Conservation (phyloP, 2,329 filamentous ascomycete genomes). For the Monilinia vaccinii-corymbosi region DNA sequence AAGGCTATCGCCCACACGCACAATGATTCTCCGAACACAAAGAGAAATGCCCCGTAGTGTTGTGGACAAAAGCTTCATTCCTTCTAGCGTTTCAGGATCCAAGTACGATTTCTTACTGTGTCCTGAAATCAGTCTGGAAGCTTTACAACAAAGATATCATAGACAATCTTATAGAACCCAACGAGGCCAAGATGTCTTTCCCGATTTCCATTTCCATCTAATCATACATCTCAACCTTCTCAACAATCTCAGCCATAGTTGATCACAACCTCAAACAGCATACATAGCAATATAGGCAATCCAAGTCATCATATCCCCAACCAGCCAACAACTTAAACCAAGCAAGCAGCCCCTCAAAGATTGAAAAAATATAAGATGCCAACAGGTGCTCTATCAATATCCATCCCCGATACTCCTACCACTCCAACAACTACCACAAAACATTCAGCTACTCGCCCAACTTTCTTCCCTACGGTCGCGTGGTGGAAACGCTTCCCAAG, state of each 20-base stretch:
- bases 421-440: neutral
- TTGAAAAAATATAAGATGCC: neutral
- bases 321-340: neutral
- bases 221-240: neutral
- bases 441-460: constrained; percentile 2
- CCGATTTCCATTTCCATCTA: neutral
- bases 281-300: neutral
- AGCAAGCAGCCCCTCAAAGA: neutral
- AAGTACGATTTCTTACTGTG: neutral
- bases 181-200: neutral
- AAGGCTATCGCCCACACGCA: neutral
- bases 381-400: constrained; percentile 5
- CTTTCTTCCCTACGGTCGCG: constrained; percentile 6
- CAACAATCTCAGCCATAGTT: neutral
- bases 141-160: neutral
- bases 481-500: constrained; percentile 4
- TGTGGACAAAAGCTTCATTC: neutral
- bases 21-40: neutral
- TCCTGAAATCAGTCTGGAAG: neutral
- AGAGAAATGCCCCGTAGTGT: neutral
- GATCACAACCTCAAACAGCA: neutral
- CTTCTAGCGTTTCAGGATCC: neutral
- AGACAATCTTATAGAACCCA: neutral
- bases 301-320: neutral
- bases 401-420: neutral